Percentiles rank a stretch among this genome's conserved stretches.
phyloP scores from a whole-genome alignment of 2,329 filamentous ascomycete genomes.

The Aotearoamyces nothofagi region DNA sequence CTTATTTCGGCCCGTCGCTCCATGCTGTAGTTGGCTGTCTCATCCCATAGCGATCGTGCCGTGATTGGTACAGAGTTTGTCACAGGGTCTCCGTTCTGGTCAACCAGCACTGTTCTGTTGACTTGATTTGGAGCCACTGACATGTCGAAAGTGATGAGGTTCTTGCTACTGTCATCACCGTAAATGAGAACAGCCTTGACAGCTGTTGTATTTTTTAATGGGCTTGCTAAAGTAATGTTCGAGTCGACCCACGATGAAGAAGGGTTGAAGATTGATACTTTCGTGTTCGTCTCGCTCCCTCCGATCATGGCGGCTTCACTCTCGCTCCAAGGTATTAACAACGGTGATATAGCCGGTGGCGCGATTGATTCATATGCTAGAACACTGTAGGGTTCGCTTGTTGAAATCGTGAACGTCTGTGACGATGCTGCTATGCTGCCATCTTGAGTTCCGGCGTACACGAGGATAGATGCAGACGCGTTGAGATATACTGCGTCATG shows the following conservation, averaged over 20 bases:
- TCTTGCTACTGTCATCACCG: conserved; percentile 63
- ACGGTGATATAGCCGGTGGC: conserved; percentile 49
- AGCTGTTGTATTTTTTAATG: conserved; percentile 41
- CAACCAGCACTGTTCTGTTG: conserved; percentile 50
- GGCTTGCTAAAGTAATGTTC: conserved; percentile 43
- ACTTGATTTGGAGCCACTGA: conserved; percentile 60
- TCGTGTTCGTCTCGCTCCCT: conserved; percentile 47
- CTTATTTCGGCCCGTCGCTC: conserved; percentile 3
- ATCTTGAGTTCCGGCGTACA: conserved; percentile 65
- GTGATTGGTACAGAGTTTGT: conserved; percentile 28
- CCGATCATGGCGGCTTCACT: conserved; percentile 61
- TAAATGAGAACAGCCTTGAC: conserved; percentile 51
- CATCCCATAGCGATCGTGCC: conserved; percentile 3
- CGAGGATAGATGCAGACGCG: conserved; percentile 53
- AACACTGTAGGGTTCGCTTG: conserved; percentile 48
- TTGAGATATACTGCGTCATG: conserved; percentile 67
- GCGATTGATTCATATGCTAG: conserved; percentile 40
- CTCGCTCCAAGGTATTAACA: conserved; percentile 61
- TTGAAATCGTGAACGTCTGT: conserved; percentile 61
- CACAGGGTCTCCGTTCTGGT: conserved; percentile 39
- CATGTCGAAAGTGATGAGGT: conserved; percentile 67
- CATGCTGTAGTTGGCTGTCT: neutral
- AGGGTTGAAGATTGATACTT: conserved; percentile 59
- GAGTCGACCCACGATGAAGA: conserved; percentile 51
- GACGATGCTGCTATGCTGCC: conserved; percentile 42